phyloP scores from a whole-genome alignment of 106 monocot species.

The Amphibolis antarctica region DNA sequence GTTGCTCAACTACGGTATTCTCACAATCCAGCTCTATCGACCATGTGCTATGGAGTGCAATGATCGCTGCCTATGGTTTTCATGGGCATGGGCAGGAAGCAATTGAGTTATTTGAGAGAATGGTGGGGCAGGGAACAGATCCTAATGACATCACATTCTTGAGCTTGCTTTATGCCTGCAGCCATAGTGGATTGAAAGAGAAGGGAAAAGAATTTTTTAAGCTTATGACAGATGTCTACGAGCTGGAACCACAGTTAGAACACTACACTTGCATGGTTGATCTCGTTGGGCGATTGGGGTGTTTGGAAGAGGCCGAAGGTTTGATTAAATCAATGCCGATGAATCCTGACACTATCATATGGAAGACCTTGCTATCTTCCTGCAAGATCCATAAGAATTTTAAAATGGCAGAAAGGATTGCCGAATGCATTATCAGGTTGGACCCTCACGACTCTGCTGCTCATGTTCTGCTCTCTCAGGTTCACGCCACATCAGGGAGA shows the following conservation, averaged over 20 bases:
- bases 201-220: conserved; percentile 37
- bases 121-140: conserved; percentile 31
- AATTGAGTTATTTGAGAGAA: conserved; percentile 41
- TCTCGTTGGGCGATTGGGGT: conserved; percentile 55
- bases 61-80: conserved; percentile 67
- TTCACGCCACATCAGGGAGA: conserved; percentile 35
- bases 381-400: conserved; percentile 49
- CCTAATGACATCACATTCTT: conserved; percentile 70
- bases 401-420: conserved; percentile 51
- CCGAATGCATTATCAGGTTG: conserved; percentile 32
- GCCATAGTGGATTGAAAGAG: conserved; percentile 61
- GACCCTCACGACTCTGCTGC: conserved; percentile 59
- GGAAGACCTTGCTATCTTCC: conserved; percentile 64
- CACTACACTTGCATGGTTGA: conserved; percentile 81
- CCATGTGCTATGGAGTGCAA: conserved; percentile 46
- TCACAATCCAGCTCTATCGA: conserved; percentile 22
- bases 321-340: conserved; percentile 52
- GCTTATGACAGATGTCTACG: conserved; percentile 36
- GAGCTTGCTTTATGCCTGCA: conserved; percentile 61
- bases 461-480: conserved; percentile 55
- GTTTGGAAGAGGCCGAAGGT: conserved; percentile 44
- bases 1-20: conserved; percentile 24
- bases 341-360: conserved; percentile 47
- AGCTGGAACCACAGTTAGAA: conserved; percentile 34
- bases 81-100: conserved; percentile 55